Percentiles rank a stretch among this genome's conserved stretches.
phyloP scores from a whole-genome alignment of 352 stramenopile species.

The Labyrinthula sp. region DNA sequence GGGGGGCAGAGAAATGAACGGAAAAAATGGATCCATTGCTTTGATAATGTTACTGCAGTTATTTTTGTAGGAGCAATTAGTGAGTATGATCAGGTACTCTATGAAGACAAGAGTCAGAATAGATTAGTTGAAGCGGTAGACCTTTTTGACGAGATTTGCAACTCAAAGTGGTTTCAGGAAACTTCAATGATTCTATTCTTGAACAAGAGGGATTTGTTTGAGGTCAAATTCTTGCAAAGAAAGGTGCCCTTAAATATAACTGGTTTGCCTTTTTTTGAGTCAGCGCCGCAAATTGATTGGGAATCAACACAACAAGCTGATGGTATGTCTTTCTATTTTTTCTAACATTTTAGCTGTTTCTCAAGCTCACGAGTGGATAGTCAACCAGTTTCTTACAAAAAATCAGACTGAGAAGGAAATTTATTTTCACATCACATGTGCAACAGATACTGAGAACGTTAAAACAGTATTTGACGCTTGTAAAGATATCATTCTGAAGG shows the following conservation, averaged over 20 bases:
- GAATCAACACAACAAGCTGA: no score
- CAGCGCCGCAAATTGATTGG: no score
- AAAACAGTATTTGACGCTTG: slow-evolving; percentile 39
- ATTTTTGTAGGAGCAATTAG: slow-evolving; percentile 84
- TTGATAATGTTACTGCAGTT: slow-evolving; percentile 77
- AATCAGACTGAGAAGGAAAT: slow-evolving; percentile 38
- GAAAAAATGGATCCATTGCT: slow-evolving; percentile 80
- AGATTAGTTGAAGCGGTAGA: slow-evolving; percentile 82
- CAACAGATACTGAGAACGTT: slow-evolving; percentile 39
- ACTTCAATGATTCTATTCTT: slow-evolving; percentile 86
- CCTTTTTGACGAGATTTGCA: slow-evolving; percentile 77
- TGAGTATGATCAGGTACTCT: slow-evolving; percentile 82
- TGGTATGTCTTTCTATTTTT: no score
- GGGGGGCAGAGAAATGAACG: slow-evolving; percentile 72
- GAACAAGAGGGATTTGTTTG: slow-evolving; percentile 91
- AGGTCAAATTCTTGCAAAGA: slow-evolving; percentile 71
- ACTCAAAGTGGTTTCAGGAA: slow-evolving; percentile 78
- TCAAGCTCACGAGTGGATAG: no score
- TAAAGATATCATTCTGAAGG: slow-evolving; percentile 40
- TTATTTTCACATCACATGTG: slow-evolving; percentile 39
- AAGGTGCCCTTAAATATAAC: slow-evolving; percentile 36
- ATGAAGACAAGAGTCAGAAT: slow-evolving; percentile 76
- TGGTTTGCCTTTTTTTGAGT: neutral
- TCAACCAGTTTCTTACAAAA: slow-evolving; percentile 33
- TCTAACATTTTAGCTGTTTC: no score